Percentiles rank a stretch among this genome's conserved stretches.
These are phyloP conservation scores for Rutstroemia sp. DNA, from an alignment of 2,329 filamentous ascomycete species.

Conservation along the genomic window DNA sequence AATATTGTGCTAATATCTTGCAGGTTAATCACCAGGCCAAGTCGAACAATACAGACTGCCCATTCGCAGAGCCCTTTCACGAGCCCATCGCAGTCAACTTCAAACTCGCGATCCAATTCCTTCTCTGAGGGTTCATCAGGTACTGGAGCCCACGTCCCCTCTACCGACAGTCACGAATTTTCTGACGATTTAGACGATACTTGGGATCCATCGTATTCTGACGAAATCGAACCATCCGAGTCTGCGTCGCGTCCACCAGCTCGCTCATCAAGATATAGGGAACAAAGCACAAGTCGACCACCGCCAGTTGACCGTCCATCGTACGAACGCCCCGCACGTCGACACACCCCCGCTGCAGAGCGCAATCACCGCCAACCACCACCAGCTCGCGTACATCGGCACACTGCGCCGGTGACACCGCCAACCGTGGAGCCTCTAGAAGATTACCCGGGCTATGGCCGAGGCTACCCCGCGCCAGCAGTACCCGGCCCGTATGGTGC, in stretches of 20 bases:
- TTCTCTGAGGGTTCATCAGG: conserved; percentile 27
- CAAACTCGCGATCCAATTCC: conserved; percentile 22
- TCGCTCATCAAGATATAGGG: conserved; percentile 18
- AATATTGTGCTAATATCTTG: neutral
- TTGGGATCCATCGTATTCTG: conserved; percentile 34
- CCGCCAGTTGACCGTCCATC: conserved; percentile 29
- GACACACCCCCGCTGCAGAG: conserved; percentile 25
- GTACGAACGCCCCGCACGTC: conserved; percentile 30
- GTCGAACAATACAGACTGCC: conserved; percentile 20
- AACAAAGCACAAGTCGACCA: conserved; percentile 29
- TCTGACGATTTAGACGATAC: conserved; percentile 31
- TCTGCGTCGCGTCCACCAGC: conserved; percentile 42
- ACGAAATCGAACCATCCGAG: conserved; percentile 49
- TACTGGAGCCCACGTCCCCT: conserved; percentile 27
- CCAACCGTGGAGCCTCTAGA: conserved; percentile 59
- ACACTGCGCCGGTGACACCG: conserved; percentile 42
- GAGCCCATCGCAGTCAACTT: conserved; percentile 23
- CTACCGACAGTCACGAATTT: conserved; percentile 31
- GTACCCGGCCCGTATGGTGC: conserved; percentile 18
- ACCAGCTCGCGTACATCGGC: conserved; percentile 35
- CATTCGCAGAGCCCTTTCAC: conserved; percentile 7
- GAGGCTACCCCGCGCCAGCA: conserved; percentile 29
- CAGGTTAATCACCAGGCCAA: neutral
- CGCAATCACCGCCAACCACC: conserved; percentile 29
- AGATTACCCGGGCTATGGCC: conserved; percentile 47